Percentiles rank a stretch among this genome's conserved stretches.
phyloP scores from a whole-genome alignment of 768 basidiomycete genomes.

The Termitomyces sp. region DNA sequence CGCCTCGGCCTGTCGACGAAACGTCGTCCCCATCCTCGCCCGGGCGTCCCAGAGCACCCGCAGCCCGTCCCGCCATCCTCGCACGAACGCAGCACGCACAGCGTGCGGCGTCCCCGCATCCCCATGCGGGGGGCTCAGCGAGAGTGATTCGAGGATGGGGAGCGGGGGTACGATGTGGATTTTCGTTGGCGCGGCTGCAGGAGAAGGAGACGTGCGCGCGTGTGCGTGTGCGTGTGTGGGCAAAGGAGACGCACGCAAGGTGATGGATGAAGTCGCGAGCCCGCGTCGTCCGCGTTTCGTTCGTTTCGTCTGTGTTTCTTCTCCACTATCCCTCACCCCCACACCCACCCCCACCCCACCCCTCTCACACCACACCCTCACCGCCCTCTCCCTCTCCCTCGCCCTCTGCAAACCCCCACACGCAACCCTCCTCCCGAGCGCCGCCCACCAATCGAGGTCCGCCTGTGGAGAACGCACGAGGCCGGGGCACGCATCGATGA shows the following conservation, averaged over 20 bases:
- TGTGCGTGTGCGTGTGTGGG: no score
- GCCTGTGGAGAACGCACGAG: slow-evolving; percentile 46
- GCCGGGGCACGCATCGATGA: slow-evolving; percentile 63
- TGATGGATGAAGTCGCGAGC: slow-evolving; percentile 61
- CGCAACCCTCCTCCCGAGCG: slow-evolving; percentile 36
- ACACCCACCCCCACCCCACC: no score
- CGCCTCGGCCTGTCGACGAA: background rate
- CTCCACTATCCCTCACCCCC: no score
- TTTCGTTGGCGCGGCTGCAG: no score
- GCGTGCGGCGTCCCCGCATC: slow-evolving; percentile 1
- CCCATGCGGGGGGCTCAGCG: slow-evolving; percentile 22
- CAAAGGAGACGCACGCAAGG: slow-evolving; percentile 26
- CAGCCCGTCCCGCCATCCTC: slow-evolving; percentile 61
- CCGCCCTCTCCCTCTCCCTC: slow-evolving; percentile 59
- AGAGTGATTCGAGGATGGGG: slow-evolving; percentile 44
- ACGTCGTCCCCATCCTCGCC: slow-evolving; percentile 38
- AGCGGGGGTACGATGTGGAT: slow-evolving; percentile 54
- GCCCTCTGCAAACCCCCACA: slow-evolving; percentile 55
- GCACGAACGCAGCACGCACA: slow-evolving; percentile 47
- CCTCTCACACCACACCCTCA: slow-evolving; percentile 45
- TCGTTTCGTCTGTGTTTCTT: no score
- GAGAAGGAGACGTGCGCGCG: background rate
- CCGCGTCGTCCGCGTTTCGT: slow-evolving; percentile 48
- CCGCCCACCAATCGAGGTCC: background rate
- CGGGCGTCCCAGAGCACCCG: slow-evolving; percentile 44